Percentiles rank a stretch among this genome's conserved stretches.
Conservation (phyloP, 2,329 filamentous ascomycete species). For the Curvularia sp. region DNA sequence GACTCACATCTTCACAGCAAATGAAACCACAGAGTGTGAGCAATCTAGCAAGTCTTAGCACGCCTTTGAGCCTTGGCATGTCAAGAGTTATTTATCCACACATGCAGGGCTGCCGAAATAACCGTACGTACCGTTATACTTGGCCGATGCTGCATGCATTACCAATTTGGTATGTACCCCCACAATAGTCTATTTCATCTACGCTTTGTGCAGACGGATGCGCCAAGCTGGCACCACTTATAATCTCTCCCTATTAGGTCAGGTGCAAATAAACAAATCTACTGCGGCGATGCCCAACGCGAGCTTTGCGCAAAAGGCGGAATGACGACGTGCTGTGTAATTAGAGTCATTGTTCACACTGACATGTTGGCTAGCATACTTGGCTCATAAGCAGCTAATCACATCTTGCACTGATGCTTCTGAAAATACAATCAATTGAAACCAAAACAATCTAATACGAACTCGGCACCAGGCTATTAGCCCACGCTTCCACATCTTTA, state of each 20-base stretch:
- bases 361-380: neutral
- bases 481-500: conserved; percentile 59
- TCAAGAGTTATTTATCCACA: neutral
- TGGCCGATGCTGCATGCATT: neutral
- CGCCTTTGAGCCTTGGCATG: neutral
- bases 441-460: conserved; percentile 24
- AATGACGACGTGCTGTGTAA: neutral
- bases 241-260: neutral
- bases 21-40: neutral
- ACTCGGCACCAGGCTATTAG: conserved; percentile 56
- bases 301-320: neutral
- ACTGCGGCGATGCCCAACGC: neutral
- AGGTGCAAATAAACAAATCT: neutral
- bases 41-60: neutral
- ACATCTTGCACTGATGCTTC: neutral
- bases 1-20: neutral
- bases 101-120: neutral
- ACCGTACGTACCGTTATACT: too few relatives aligned
- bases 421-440: neutral
- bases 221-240: neutral
- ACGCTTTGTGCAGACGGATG: neutral
- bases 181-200: neutral
- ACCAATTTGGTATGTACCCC: too few relatives aligned
- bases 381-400: too few relatives aligned
- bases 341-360: too few relatives aligned